Conservation (phyloP, 176 grass and related monocot genomes). For the Zizania latifolia region DNA sequence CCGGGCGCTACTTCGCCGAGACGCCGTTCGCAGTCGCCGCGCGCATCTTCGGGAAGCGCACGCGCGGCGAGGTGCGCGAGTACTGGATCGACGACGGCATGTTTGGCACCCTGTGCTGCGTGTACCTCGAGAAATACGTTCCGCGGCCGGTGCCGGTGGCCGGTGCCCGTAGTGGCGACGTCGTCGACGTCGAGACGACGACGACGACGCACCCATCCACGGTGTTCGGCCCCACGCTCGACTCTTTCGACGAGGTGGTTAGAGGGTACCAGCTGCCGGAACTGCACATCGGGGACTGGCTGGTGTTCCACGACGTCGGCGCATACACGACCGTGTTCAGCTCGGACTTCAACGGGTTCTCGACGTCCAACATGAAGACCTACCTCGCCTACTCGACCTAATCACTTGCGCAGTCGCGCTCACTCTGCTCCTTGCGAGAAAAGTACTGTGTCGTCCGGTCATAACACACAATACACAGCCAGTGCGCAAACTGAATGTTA, state of each 20-base stretch:
- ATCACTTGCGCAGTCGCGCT: no score
- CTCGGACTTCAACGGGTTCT: slow-evolving; percentile 14
- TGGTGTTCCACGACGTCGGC: slow-evolving; percentile 14
- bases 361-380: not conserved
- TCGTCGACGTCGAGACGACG: not conserved
- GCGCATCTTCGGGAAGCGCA: slow-evolving; percentile 1
- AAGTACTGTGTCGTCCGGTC: no score
- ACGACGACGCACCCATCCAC: not conserved
- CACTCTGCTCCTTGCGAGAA: no score
- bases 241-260: not conserved
- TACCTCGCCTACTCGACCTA: not conserved
- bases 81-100: slow-evolving; percentile 22
- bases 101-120: not conserved
- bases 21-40: not conserved
- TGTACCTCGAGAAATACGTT: not conserved
- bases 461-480: no score
- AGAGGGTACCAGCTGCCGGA: slow-evolving; percentile 8
- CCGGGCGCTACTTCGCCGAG: slow-evolving; percentile 5
- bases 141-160: not conserved
- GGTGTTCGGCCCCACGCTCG: not conserved
- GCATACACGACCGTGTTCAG: not conserved
- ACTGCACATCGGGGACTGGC: slow-evolving; percentile 1
- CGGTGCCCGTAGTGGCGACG: not conserved
- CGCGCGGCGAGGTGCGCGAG: not conserved
- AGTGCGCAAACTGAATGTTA: no score